Conservation (phyloP, 495 filamentous ascomycete genomes). For the Recurvomyces mirabilis region DNA sequence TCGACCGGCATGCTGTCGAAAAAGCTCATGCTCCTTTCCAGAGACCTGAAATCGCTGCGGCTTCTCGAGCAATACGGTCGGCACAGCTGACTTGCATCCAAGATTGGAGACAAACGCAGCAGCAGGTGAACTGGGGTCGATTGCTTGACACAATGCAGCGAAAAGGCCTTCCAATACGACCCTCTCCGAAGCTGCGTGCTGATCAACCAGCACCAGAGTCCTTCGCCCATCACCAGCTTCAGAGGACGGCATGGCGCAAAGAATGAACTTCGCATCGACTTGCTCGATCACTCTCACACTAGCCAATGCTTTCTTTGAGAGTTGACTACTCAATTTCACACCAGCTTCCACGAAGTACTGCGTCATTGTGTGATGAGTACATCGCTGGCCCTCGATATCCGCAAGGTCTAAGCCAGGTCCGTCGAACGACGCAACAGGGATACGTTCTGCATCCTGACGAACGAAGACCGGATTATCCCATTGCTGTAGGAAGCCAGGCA, state of each 20-base stretch:
- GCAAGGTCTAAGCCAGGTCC: constrained; percentile 15
- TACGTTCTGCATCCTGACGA: constrained; percentile 36
- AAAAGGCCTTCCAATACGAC: constrained; percentile 66
- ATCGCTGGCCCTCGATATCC: constrained; percentile 12
- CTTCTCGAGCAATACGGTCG: constrained; percentile 31
- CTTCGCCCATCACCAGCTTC: constrained; percentile 11
- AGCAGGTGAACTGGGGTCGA: background rate
- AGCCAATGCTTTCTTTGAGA: constrained; percentile 56
- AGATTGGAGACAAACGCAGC: constrained; percentile 17
- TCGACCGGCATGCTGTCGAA: constrained; percentile 40
- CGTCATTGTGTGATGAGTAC: constrained; percentile 22
- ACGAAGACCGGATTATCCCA: constrained; percentile 59
- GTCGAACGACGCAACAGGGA: constrained; percentile 33
- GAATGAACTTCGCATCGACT: constrained; percentile 82
- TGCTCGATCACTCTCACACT: constrained; percentile 61
- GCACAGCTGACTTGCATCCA: constrained; percentile 20
- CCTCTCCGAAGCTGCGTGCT: constrained; percentile 90
- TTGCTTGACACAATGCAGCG: constrained; percentile 35
- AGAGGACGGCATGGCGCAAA: constrained; percentile 43
- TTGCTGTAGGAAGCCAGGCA: constrained; percentile 28
- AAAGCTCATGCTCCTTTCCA: constrained; percentile 43
- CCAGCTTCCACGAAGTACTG: constrained; percentile 27
- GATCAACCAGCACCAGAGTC: constrained; percentile 70
- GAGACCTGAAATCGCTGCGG: constrained; percentile 54
- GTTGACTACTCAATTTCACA: constrained; percentile 35